Evolutionary conservation across 441 rosid genomes (phyloP), one percentile per base, ranked within the genome.

Genomic region (Gossypium laxum): DNA sequence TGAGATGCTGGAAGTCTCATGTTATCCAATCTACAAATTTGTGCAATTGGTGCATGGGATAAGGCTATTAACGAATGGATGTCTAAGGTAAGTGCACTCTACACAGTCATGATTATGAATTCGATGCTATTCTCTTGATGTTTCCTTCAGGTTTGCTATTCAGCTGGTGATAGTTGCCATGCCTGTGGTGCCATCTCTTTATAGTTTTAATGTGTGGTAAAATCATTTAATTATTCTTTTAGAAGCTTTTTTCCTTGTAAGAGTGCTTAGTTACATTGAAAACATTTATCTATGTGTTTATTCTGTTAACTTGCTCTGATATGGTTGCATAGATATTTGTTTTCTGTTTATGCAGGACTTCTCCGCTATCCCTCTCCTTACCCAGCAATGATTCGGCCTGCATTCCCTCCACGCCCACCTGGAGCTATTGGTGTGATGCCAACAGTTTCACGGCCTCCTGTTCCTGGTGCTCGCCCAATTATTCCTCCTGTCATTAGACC

Each of bases 171-270:
- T 91, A 83, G 83, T 90, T 91, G 88, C 83, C 84, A 86, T 89
- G 85, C 91, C 80, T 86, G 71, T 90, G 96, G 89, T 89, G 86
- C 86, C 89, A 83, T 91, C 91, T 84, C 88, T 93, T 72, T 88
- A 83, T 90, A 89, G 86, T 94, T 87, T 88, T 90, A 74, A 81
- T 92, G 83, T 92, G 91, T 92, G 97, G 97, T 94, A 90, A 89
- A 87, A 72, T 48, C 77, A 76, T 83, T 81, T 80, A 78, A 80
- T 83, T 81, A 73, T 52, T 75, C 72, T 69, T 74, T 79, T 64
- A 74, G 2, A 67, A 75, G 66, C 21, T 65, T 4, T 5, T 69
- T 43, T 72, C 56, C 76, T 72, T 51, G 26, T 63, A 72, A 48
- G 58, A 60, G 54, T 75, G 78, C 76, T 75, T 85, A 72, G 50